Evolutionary conservation across 1,139 yeast species (phyloP), one percentile per base, ranked within the genome.

Genomic region (Taiozyma onychis): DNA sequence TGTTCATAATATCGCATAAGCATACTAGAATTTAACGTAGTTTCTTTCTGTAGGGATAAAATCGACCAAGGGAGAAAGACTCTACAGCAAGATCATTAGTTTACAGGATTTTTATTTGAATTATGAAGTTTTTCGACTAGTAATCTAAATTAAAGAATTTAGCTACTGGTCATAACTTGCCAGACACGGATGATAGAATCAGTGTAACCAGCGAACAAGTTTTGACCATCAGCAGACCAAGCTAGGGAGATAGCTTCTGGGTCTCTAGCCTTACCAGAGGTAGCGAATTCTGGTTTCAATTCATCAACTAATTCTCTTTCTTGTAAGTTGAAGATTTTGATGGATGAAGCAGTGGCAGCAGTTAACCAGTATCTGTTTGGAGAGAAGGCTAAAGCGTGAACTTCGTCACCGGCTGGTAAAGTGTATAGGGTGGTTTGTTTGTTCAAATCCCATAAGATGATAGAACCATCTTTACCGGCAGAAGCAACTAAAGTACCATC

Each of bases 301-400:
- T 93, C 98, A 73, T 93, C 99, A 78, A 91, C 90, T 75, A 91
- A 82, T 68, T 80, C 79, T 80, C 96, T 87, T 80, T 88, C 93
- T 81, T 90, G 96, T 75, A 93, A 86, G 85, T 91, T 90, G 89
- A 85, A 93, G 83, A 95, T 87, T 90, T 90, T 91, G 81, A 95
- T 89, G 72, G 97, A 95, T 66, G 97, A 79, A 65, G 97, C 81
- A 69, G 99, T 93, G 72, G 99, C 99, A 79, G 98, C 99, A 75
- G 97, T 95, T 76, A 95, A 88, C 99, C 99, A 93, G 95, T 89
- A 95, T 87, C 99, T 91, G 96, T 89, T 88, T 79, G 99, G 99
- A 75, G 99, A 91, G 96, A 93, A 95, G 70, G 97, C 96, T 74
- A 93, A 85, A 73, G 97, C 95, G 78, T 88, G 89, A 68, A 95